These are phyloP conservation scores for Spergularia azorica DNA, from an alignment of 179 eudicot species.

Conservation along the genomic window DNA sequence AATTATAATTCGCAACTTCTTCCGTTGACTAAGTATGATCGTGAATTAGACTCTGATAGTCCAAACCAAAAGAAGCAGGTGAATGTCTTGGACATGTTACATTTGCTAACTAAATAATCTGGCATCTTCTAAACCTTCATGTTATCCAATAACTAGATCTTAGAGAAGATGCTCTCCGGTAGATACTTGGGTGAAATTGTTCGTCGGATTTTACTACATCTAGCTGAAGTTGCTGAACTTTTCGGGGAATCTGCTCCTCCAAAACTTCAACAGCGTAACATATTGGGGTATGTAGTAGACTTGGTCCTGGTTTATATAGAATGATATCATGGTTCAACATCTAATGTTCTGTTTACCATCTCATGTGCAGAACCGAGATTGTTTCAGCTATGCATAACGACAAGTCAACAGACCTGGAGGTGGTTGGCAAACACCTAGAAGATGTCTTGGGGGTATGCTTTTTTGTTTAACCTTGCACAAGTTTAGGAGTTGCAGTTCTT, in stretches of 20 bases:
- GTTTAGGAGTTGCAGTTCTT: neutral
- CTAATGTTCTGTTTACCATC: neutral
- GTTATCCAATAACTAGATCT: slow-evolving; percentile 32
- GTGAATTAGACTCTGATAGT: slow-evolving; percentile 62
- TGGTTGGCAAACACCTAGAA: slow-evolving; percentile 42
- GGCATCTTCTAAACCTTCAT: neutral
- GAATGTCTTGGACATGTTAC: slow-evolving; percentile 20
- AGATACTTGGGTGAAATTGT: slow-evolving; percentile 92
- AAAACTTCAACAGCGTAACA: slow-evolving; percentile 41
- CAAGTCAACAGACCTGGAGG: slow-evolving; percentile 44
- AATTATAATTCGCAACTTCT: slow-evolving; percentile 54
- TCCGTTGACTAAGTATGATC: slow-evolving; percentile 72
- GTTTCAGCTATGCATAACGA: slow-evolving; percentile 69
- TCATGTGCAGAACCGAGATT: slow-evolving; percentile 47
- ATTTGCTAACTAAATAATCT: neutral
- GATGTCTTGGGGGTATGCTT: slow-evolving; percentile 46
- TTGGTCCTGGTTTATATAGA: neutral
- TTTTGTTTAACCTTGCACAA: slow-evolving; percentile 21
- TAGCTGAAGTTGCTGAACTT: slow-evolving; percentile 58
- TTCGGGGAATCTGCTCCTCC: slow-evolving; percentile 60
- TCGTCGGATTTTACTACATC: slow-evolving; percentile 58
- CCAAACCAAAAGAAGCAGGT: slow-evolving; percentile 78
- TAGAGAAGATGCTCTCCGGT: slow-evolving; percentile 93
- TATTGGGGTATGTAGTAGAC: slow-evolving; percentile 49
- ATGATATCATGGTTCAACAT: neutral